Evolutionary conservation across 2,329 filamentous ascomycete species (phyloP), one percentile per base, ranked within the genome.

Genomic region (Rutstroemia sp.): DNA sequence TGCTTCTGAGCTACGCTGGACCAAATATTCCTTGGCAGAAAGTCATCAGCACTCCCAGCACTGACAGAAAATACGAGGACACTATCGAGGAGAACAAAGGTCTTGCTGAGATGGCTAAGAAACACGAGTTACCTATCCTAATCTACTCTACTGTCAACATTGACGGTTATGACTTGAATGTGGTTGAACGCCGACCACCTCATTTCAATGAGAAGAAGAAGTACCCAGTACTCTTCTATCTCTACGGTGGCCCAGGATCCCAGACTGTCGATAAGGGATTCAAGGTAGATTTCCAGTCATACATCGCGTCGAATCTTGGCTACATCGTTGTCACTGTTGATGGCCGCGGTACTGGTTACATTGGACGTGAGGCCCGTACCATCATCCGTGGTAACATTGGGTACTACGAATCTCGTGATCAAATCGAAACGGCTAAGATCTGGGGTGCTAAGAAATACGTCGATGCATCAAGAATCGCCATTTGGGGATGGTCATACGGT

Each of bases 401-500:
- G 18, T 77, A 88, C 65, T 90, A 85, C 69, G 94, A 99, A 75
- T 83, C 92, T 0, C 78, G 83, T 41, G 94, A 97, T 71, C 94
- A 99, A 71, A 97, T 99, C 63, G 88, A 86, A 25, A 88, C 91
- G 0, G 94, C 89, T 3, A 88, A 92, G 71, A 82, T 87, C 62
- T 97, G 90, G 85, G 86, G 87, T 0, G 75, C 77, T 39, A 92
- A 90, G 69, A 73, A 80, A 14, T 97, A 99, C 71, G 86, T 96
- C 14, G 95, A 99, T 70, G 77, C 81, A 25, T 78, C 83, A 6
- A 83, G 88, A 54, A 82, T 99, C 64, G 92, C 91, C 19, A 95
- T 99, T 68, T 99, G 94, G 94, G 94, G 94, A 49, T 99, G 94
- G 94, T 95, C 90, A 61, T 99, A 94, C 68, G 94, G 94, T 57